Conservation (phyloP, 2,329 filamentous ascomycete species). For the Plectosphaerella sp. region DNA sequence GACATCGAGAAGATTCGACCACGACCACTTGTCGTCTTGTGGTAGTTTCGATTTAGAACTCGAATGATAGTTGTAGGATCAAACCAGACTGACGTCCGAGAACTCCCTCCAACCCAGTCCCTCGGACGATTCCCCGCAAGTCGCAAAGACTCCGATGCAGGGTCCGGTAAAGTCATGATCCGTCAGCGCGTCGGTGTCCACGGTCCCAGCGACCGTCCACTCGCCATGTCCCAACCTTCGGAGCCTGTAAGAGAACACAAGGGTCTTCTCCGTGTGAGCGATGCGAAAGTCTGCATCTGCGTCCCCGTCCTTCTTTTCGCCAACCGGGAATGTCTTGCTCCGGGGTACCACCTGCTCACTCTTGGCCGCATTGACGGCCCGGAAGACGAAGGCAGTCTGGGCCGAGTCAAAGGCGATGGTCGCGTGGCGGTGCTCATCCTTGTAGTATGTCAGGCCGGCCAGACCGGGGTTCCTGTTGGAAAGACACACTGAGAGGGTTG, state of each 20-base stretch:
- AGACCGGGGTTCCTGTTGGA: neutral
- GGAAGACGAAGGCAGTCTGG: conserved; percentile 3
- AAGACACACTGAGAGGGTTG: neutral
- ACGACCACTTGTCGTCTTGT: too few species aligned
- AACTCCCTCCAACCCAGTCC: too few species aligned
- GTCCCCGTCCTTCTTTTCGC: neutral
- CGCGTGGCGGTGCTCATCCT: conserved; percentile 15
- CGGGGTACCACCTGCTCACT: neutral
- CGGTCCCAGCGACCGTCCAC: neutral
- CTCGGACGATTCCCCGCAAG: neutral
- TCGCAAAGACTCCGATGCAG: neutral
- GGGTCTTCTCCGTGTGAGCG: neutral
- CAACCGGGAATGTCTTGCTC: neutral
- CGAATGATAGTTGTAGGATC: too few species aligned
- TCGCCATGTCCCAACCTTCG: neutral
- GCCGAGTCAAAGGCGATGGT: conserved; percentile 5
- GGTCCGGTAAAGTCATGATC: neutral
- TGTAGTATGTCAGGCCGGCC: conserved; percentile 15
- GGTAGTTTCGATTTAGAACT: too few species aligned
- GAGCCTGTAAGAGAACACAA: neutral
- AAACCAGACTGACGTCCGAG: too few species aligned
- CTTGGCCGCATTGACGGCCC: conserved; percentile 8
- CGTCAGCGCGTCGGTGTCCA: neutral
- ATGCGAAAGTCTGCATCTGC: neutral
- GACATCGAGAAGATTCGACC: too few species aligned